These are phyloP conservation scores for Boletus tylopilopsis DNA, from an alignment of 768 basidiomycete genomes.

Conservation along the genomic window DNA sequence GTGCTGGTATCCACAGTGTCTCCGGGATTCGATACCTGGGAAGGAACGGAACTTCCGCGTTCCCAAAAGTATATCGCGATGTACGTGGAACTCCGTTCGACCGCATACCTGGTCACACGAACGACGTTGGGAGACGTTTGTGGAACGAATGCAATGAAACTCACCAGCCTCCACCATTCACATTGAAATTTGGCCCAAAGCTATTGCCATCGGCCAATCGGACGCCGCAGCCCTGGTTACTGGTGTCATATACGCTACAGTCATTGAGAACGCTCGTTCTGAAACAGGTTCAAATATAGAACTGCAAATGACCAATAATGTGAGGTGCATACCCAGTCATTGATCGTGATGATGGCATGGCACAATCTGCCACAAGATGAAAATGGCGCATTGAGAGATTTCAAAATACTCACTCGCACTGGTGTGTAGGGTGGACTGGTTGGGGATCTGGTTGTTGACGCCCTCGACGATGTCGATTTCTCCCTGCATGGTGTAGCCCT, in stretches of 20 bases:
- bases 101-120: constrained; percentile 30
- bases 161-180: constrained; percentile 37
- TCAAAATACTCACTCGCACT: constrained; percentile 12
- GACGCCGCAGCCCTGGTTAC: constrained; percentile 35
- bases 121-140: neutral
- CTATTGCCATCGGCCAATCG: constrained; percentile 20
- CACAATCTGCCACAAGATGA: constrained; percentile 23
- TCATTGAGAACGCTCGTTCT: constrained; percentile 18
- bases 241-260: constrained; percentile 23
- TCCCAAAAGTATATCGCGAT: constrained; percentile 42
- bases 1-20: constrained; percentile 16
- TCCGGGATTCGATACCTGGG: constrained; percentile 26
- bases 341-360: constrained; percentile 23
- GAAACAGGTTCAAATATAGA: neutral
- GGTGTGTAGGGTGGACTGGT: constrained; percentile 32
- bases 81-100: constrained; percentile 27
- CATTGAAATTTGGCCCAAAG: constrained; percentile 35
- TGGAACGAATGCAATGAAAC: neutral
- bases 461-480: constrained; percentile 35
- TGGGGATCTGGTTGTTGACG: constrained; percentile 28
- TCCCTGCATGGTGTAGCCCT: constrained; percentile 14
- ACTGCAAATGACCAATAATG: neutral
- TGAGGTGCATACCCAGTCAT: constrained; percentile 31
- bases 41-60: constrained; percentile 35
- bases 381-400: neutral